These are phyloP conservation scores for Akanthomyces dipterigenus DNA, from an alignment of 2,329 filamentous ascomycete genomes.

Conservation along the genomic window DNA sequence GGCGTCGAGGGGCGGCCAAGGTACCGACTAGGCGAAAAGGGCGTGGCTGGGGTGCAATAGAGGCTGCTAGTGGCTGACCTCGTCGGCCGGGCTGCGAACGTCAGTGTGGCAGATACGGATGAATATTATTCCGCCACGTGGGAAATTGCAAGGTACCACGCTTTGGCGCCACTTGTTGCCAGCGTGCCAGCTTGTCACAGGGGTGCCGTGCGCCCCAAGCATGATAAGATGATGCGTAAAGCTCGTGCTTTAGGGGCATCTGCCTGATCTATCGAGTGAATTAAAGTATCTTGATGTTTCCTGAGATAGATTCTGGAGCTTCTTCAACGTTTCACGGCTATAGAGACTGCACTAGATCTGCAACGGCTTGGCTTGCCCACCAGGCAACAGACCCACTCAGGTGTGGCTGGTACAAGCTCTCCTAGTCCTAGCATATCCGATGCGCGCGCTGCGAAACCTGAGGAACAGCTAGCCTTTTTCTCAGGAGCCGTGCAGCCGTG, in stretches of 20 bases:
- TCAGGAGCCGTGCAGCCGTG: not conserved
- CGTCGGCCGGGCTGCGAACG: constrained; percentile 7
- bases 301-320: too few species aligned
- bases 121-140: not conserved
- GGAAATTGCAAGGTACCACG: not conserved
- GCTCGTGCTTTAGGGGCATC: too few species aligned
- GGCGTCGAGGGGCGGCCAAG: constrained; percentile 23
- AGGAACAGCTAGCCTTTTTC: not conserved
- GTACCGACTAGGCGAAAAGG: constrained; percentile 27
- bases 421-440: not conserved
- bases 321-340: not conserved
- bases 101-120: constrained; percentile 1
- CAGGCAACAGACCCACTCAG: constrained; percentile 6
- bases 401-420: constrained; percentile 7
- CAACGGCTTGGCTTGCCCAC: not conserved
- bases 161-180: not conserved
- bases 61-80: constrained; percentile 13
- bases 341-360: not conserved
- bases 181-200: not conserved
- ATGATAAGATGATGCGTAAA: not conserved
- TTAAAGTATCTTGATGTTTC: too few species aligned
- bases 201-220: not conserved
- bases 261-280: too few species aligned
- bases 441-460: constrained; percentile 3
- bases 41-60: constrained; percentile 37